Percentiles rank a stretch among this genome's conserved stretches.
Conservation (phyloP, 768 basidiomycete genomes). For the Rhodotorula kratochvilovae region DNA sequence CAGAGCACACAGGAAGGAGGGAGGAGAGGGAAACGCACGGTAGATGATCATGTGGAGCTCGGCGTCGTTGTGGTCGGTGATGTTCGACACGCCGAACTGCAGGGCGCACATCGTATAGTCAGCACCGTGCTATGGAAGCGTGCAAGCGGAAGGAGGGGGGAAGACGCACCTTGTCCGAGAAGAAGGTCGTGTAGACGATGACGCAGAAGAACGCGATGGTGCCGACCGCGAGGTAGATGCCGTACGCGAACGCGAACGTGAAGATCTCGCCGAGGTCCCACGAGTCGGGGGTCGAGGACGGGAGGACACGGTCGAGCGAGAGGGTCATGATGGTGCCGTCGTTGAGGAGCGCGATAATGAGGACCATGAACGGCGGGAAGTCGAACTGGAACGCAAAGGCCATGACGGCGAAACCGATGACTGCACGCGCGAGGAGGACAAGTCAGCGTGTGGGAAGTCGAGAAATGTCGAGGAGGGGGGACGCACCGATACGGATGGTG, state of each 20-base stretch:
- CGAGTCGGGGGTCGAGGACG: slow-evolving; percentile 83
- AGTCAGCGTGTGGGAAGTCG: neutral
- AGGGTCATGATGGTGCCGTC: slow-evolving; percentile 99
- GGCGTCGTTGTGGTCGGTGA: slow-evolving; percentile 44
- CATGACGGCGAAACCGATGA: slow-evolving; percentile 87
- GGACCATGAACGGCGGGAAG: slow-evolving; percentile 99
- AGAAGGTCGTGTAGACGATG: slow-evolving; percentile 64
- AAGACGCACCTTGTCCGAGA: neutral
- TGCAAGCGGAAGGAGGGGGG: too few species aligned
- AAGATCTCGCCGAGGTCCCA: slow-evolving; percentile 98
- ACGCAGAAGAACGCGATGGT: slow-evolving; percentile 55
- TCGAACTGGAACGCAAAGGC: slow-evolving; percentile 94
- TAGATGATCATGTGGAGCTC: slow-evolving; percentile 75
- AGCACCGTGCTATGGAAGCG: too few species aligned
- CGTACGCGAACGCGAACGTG: slow-evolving; percentile 90
- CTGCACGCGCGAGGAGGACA: slow-evolving; percentile 55
- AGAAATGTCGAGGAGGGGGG: neutral
- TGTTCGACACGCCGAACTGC: slow-evolving; percentile 70
- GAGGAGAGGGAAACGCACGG: slow-evolving; percentile 52
- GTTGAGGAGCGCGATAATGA: slow-evolving; percentile 93
- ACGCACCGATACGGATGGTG: slow-evolving; percentile 81
- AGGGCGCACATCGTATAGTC: slow-evolving; percentile 46
- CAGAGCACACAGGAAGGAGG: neutral
- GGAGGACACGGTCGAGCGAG: slow-evolving; percentile 82
- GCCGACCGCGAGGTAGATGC: slow-evolving; percentile 83